Evolutionary conservation across 805 yeast genomes (phyloP), one percentile per base, ranked within the genome.

Genomic region (Huiozyma naganishii): DNA sequence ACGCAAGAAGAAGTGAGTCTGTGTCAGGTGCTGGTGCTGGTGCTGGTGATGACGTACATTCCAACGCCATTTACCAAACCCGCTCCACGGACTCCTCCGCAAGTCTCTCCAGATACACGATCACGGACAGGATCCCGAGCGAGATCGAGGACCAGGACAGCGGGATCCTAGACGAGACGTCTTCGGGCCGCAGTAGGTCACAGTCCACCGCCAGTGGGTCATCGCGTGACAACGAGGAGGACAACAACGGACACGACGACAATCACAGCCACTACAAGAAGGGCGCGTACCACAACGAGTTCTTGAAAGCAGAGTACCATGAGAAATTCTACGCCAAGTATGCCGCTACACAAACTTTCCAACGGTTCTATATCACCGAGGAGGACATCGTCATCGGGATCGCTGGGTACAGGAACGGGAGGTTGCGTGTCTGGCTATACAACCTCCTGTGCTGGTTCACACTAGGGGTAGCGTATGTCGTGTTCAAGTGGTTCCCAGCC

Each of bases 321-420:
- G 75, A 73, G 38, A 66, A 65, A 44, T 66, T 68, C 45, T 76
- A 65, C 52, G 67, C 72, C 4, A 45, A 60, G 7, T 58, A 59
- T 43, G 64, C 66, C 5, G 72, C 83, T 0, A 62, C 51, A 9
- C 62, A 71, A 41, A 67, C 67, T 44, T 73, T 71, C 51, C 99
- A 92, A 64, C 72, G 96, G 45, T 87, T 84, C 61, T 92, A 90
- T 61, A 75, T 92, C 48, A 89, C 96, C 0, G 97, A 92, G 61
- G 98, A 92, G 59, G 99, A 92, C 67, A 68, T 92, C 55, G 90
- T 90, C 9, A 76, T 92, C 47, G 96, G 95, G 48, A 83, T 92
- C 48, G 98, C 97, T 0, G 97, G 97, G 5, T 92, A 85, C 61
- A 63, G 63, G 43, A 75, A 79, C 11, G 74, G 80, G 9, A 56